Conservation (phyloP, 306 rosid genomes). For the Bauhinia variegata region DNA sequence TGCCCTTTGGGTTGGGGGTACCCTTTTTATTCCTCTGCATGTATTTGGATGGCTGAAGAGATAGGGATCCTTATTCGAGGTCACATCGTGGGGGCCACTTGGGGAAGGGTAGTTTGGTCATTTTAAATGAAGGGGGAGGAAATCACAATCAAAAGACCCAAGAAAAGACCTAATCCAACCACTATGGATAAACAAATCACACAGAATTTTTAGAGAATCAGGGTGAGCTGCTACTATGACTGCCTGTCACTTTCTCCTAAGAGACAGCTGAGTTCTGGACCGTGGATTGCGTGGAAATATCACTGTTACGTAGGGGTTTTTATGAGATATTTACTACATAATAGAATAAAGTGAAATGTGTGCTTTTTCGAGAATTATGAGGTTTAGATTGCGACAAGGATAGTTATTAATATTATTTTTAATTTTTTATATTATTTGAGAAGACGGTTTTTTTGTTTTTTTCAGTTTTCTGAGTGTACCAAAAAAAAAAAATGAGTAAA, state of each 20-base stretch:
- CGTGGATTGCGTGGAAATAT: slow-evolving; percentile 28
- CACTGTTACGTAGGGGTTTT: slow-evolving; percentile 31
- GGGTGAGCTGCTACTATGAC: slow-evolving; percentile 28
- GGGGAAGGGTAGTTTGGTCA: slow-evolving; percentile 39
- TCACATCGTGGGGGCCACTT: slow-evolving; percentile 42
- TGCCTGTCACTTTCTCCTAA: slow-evolving; percentile 21
- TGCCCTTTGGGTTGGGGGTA: slow-evolving; percentile 36
- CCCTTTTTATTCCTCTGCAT: background rate
- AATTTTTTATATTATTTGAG: slow-evolving; percentile 5
- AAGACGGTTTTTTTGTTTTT: too few relatives aligned
- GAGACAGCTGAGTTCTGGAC: slow-evolving; percentile 31
- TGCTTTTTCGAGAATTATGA: too few relatives aligned
- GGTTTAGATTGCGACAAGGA: slow-evolving; percentile 37
- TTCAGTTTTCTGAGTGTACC: too few relatives aligned
- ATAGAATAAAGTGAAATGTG: slow-evolving; percentile 48
- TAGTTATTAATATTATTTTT: slow-evolving; percentile 45
- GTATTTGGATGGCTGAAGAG: too few relatives aligned
- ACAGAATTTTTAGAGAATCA: slow-evolving; percentile 44
- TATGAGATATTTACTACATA: slow-evolving; percentile 32
- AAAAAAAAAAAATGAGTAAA: too few relatives aligned
- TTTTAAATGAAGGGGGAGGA: background rate
- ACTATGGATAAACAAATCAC: slow-evolving; percentile 60
- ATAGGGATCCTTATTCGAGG: slow-evolving; percentile 24
- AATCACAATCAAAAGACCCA: slow-evolving; percentile 59
- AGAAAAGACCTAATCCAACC: slow-evolving; percentile 94